Base-by-base conservation (phyloP, 768 basidiomycete species). In the Rhizopogon rudus region DNA sequence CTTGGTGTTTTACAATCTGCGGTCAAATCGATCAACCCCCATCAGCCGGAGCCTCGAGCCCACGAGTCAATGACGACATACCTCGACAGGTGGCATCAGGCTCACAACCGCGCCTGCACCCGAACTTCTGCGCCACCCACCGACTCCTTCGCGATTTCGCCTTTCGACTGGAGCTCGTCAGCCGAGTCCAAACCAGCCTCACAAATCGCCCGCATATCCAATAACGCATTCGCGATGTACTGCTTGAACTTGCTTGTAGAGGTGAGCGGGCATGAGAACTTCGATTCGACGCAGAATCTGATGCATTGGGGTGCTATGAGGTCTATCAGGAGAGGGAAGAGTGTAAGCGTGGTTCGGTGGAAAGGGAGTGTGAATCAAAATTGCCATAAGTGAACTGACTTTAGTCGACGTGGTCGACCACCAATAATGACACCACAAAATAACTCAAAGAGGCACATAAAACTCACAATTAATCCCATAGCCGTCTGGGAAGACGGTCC, bases 221-320 rank as follows among this genome's bases (percentile, higher is more conserved):
- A 65, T 60, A 98, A 66, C 14, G 87, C 84, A 51, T 79, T 74
- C 16, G 72, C 66, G 46, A 97, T 71, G 22, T 81, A 79, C 44
- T 74, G 65, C 62, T 88, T 86, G 67, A 96, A 89, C 25, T 56
- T 54, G 7, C 74, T 67, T 13, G 93, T 96, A 16, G 89, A 90
- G 16, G 93, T 95, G 16, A 72, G 63, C 3, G 78, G 65, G 57
- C 77, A 83, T 5, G 88, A 87, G 57, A 77, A 73, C 68, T 98
- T 98, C 44, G 88, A 91, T 67, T 98, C 96, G 65, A 97, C 84
- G 2, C 96, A 94, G 72, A 97, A 94, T 70, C 93, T 95, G 65
- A 98, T 77, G 55, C 84, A 75, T 42, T 85, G 72, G 13, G 86
- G 82, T 13, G 86, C 91, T 54, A 89, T 81, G 55, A 96, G 80